These are phyloP conservation scores for Yamadazyma atmosphaerica DNA, from an alignment of 1,139 yeast genomes.

Conservation along the genomic window DNA sequence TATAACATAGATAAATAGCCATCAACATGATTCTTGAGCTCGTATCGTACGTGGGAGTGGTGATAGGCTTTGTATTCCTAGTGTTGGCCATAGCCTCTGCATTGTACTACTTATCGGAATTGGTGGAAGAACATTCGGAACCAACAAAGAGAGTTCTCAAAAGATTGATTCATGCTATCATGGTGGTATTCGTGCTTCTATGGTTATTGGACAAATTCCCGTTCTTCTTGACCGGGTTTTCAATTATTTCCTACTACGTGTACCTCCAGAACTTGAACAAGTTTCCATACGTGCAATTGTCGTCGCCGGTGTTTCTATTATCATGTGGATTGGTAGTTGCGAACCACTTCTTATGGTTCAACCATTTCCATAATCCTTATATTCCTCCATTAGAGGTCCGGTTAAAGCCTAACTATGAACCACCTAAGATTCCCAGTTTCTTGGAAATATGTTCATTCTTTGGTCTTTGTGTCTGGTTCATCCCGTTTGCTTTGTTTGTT, in stretches of 20 bases:
- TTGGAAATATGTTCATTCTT: conserved; percentile 91
- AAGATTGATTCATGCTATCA: conserved; percentile 60
- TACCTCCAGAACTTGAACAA: conserved; percentile 74
- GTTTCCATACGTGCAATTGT: conserved; percentile 81
- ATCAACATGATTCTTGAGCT: conserved; percentile 43
- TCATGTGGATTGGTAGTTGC: conserved; percentile 73
- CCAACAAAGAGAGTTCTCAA: conserved; percentile 72
- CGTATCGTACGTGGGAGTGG: conserved; percentile 65
- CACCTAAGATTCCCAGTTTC: conserved; percentile 78
- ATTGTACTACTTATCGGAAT: conserved; percentile 83
- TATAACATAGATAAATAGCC: too few relatives aligned
- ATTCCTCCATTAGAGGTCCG: conserved; percentile 59
- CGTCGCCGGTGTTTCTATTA: conserved; percentile 67
- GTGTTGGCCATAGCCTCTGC: conserved; percentile 73
- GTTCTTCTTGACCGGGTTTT: conserved; percentile 58
- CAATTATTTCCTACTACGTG: conserved; percentile 67
- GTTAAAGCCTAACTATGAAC: conserved; percentile 54
- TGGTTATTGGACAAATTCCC: conserved; percentile 80
- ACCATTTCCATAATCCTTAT: conserved; percentile 71
- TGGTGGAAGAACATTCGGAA: conserved; percentile 91
- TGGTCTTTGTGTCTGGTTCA: conserved; percentile 90
- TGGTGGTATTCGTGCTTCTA: conserved; percentile 53
- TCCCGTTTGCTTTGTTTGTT: conserved; percentile 91
- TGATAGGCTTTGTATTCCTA: conserved; percentile 72
- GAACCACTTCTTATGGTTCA: conserved; percentile 91